phyloP scores from a whole-genome alignment of 1,284 basidiomycete species.

The Ceratobasidium sp. region DNA sequence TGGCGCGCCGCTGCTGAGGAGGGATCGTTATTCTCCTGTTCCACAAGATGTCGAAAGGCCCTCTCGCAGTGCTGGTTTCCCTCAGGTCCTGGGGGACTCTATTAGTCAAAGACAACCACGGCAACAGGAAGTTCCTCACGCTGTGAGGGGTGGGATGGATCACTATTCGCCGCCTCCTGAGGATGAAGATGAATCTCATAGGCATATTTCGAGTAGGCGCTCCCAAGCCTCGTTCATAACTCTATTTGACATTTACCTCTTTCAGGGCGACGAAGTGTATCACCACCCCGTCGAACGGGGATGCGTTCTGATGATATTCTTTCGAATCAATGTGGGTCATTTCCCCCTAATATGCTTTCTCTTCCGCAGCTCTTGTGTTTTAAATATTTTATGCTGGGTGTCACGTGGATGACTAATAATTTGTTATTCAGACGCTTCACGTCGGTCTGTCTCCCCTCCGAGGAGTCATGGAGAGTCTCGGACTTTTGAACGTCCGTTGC shows the following conservation, averaged over 20 bases:
- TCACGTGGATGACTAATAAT: not conserved
- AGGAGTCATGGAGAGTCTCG: conserved; percentile 7
- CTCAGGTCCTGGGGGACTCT: not conserved
- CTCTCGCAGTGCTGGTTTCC: not conserved
- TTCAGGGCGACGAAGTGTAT: conserved; percentile 27
- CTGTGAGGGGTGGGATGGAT: conserved; percentile 11
- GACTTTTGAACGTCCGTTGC: conserved; percentile 14
- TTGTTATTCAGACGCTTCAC: conserved; percentile 13
- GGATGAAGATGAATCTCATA: not conserved
- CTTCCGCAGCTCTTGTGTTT: not conserved
- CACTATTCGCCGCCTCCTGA: conserved; percentile 40
- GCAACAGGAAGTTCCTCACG: conserved; percentile 3
- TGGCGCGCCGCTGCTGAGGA: not conserved
- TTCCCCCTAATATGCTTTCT: not conserved
- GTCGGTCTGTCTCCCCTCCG: conserved; percentile 32
- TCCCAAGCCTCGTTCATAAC: too few relatives aligned
- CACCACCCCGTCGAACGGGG: conserved; percentile 26
- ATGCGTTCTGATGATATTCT: conserved; percentile 37
- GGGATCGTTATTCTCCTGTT: conserved; percentile 25
- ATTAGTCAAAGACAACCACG: conserved; percentile 12
- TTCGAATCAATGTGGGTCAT: conserved; percentile 18
- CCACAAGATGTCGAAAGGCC: not conserved
- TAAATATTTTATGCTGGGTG: not conserved
- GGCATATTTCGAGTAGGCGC: conserved; percentile 14
- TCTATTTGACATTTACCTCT: not conserved